Conservation (phyloP, 371 early-diverging fungal species). For the Mucor sp. region DNA sequence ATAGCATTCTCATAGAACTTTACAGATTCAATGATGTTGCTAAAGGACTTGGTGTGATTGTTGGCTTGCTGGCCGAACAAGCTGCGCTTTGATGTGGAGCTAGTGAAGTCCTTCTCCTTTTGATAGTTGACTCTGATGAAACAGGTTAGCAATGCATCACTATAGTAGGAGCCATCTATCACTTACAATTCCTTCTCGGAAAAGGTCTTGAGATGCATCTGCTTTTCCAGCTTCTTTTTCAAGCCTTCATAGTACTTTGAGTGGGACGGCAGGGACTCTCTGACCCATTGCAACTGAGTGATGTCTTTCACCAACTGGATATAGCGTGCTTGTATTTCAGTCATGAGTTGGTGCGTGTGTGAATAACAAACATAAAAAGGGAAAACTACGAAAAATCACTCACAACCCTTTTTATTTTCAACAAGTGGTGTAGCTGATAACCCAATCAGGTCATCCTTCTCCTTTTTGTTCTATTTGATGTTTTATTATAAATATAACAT, state of each 20-base stretch:
- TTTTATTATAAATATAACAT: neutral
- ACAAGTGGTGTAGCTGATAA: neutral
- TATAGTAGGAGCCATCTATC: neutral
- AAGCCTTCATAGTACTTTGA: slow-evolving; percentile 44
- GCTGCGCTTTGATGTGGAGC: slow-evolving; percentile 1
- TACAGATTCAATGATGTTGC: slow-evolving; percentile 30
- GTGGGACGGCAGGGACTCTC: slow-evolving; percentile 48
- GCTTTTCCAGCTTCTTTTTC: slow-evolving; percentile 35
- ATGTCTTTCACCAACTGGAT: slow-evolving; percentile 34
- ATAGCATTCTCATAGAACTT: slow-evolving; percentile 32
- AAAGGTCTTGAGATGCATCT: slow-evolving; percentile 25
- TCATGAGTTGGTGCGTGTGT: slow-evolving; percentile 1
- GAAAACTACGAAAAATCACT: slow-evolving; percentile 1
- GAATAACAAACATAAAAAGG: slow-evolving; percentile 4
- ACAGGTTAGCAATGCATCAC: neutral
- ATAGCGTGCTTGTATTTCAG: slow-evolving; percentile 26
- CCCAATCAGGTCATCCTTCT: neutral
- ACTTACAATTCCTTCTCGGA: slow-evolving; percentile 42
- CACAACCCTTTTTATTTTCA: neutral
- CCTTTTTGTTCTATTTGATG: neutral
- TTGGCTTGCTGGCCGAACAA: neutral
- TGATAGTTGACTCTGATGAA: slow-evolving; percentile 25
- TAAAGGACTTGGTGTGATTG: slow-evolving; percentile 7
- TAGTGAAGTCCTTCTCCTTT: slow-evolving; percentile 17
- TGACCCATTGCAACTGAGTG: slow-evolving; percentile 46